Conservation (phyloP, 1,284 basidiomycete genomes). For the Leccinum pachyderme region DNA sequence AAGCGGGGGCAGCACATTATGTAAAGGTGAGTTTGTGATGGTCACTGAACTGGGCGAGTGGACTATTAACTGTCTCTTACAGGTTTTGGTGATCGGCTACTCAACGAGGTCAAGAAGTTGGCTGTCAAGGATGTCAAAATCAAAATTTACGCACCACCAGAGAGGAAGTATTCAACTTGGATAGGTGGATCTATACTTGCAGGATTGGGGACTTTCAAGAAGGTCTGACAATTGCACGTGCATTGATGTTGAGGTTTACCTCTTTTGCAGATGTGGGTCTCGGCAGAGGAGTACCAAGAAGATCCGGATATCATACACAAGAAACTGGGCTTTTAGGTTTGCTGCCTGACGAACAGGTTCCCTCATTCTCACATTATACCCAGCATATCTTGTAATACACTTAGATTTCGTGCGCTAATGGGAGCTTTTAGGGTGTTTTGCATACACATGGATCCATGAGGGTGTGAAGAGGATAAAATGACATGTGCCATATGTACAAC, state of each 20-base stretch:
- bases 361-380: conserved; percentile 30
- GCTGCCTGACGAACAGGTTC: conserved; percentile 4
- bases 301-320: conserved; percentile 98
- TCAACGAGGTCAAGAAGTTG: conserved; percentile 95
- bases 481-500: conserved; percentile 45
- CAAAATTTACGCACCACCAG: conserved; percentile 99
- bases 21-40: conserved; percentile 61
- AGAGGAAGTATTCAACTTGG: conserved; percentile 99
- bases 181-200: conserved; percentile 97
- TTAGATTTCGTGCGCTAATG: conserved; percentile 33
- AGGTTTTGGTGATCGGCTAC: conserved; percentile 95
- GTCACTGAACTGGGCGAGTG: conserved; percentile 1
- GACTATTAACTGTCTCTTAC: conserved; percentile 9
- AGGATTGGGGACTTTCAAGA: conserved; percentile 96
- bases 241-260: conserved; percentile 9
- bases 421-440: conserved; percentile 27
- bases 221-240: conserved; percentile 52
- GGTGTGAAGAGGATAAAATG: conserved; percentile 32
- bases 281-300: conserved; percentile 98
- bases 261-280: conserved; percentile 88
- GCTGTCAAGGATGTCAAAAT: conserved; percentile 98
- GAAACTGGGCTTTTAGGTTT: conserved; percentile 70
- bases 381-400: conserved; percentile 35
- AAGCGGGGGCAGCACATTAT: conserved; percentile 94
- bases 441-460: conserved; percentile 48